Base-by-base conservation (phyloP, 768 basidiomycete species). In the Daedalea quercina region DNA sequence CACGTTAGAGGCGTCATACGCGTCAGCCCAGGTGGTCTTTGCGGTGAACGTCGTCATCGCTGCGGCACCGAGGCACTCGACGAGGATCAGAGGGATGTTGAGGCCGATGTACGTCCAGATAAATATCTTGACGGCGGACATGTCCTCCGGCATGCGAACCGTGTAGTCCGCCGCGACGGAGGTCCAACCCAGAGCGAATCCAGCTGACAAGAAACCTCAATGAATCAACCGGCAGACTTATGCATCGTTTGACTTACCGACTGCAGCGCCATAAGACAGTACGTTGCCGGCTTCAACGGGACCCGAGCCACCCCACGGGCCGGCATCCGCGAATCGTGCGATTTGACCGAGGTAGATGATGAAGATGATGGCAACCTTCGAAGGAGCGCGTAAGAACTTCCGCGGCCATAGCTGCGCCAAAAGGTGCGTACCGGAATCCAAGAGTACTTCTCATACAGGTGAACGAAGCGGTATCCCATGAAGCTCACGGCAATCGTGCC, bases 1-100 rank as follows among this genome's bases (percentile, higher is more conserved):
- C 51, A 76, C 65, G 52, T 67, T 67, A 41, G 66, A 56, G 11
- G 55, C 53, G 3, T 28, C 55, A 59, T 70, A 72, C 1, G 61
- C 66, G 3, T 52, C 69, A 6, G 23, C 52, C 71, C 73, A 76
- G 12, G 59, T 51, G 19, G 61, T 35, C 57, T 66, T 64, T 58
- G 44, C 47, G 25, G 50, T 56, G 54, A 68, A 66, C 20, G 66
- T 66, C 42, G 63, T 62, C 65, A 72, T 71, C 52, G 70, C 55
- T 40, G 71, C 62, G 19, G 71, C 73, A 23, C 76, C 76, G 52
- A 77, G 69, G 56, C 66, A 67, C 63, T 74, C 63, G 57, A 76
- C 55, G 47, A 74, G 64, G 54, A 76, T 63, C 37, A 67, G 58
- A 28, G 63, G 60, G 52, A 59, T 53, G 50, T 62, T 63, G 25